These are phyloP conservation scores for Candolleomyces aberdarensis DNA, from an alignment of 768 basidiomycete species.

Conservation along the genomic window DNA sequence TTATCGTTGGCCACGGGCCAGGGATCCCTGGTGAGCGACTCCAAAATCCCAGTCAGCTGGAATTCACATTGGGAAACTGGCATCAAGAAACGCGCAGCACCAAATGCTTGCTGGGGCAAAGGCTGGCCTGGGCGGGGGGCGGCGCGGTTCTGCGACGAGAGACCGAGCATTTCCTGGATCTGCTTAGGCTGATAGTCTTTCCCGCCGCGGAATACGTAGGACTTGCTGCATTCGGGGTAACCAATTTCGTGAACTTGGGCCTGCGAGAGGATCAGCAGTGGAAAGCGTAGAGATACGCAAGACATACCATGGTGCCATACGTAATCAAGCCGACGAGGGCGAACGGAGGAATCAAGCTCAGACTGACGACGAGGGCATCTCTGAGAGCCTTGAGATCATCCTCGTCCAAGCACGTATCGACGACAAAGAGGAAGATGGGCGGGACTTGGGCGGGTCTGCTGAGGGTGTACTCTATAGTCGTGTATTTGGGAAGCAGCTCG, in stretches of 20 bases:
- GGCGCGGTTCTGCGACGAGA: slow-evolving; percentile 74
- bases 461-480: slow-evolving; percentile 99
- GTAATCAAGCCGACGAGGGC: slow-evolving; percentile 96
- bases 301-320: slow-evolving; percentile 87
- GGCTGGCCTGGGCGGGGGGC: slow-evolving; percentile 86
- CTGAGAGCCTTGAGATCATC: slow-evolving; percentile 95
- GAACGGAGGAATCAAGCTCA: slow-evolving; percentile 89
- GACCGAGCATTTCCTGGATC: slow-evolving; percentile 96
- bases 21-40: slow-evolving; percentile 83
- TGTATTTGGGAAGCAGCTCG: slow-evolving; percentile 96
- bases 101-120: slow-evolving; percentile 74
- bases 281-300: neutral
- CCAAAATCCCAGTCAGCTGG: slow-evolving; percentile 90
- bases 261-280: slow-evolving; percentile 35
- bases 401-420: slow-evolving; percentile 95
- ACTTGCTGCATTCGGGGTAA: slow-evolving; percentile 94
- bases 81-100: slow-evolving; percentile 88
- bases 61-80: slow-evolving; percentile 94
- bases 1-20: slow-evolving; percentile 98
- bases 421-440: slow-evolving; percentile 94
- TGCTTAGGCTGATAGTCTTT: slow-evolving; percentile 97
- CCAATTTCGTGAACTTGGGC: slow-evolving; percentile 98
- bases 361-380: slow-evolving; percentile 91
- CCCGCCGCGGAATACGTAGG: slow-evolving; percentile 97
- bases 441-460: slow-evolving; percentile 87